phyloP scores from a whole-genome alignment of 352 stramenopile genomes.

The Phytopythium boreale region DNA sequence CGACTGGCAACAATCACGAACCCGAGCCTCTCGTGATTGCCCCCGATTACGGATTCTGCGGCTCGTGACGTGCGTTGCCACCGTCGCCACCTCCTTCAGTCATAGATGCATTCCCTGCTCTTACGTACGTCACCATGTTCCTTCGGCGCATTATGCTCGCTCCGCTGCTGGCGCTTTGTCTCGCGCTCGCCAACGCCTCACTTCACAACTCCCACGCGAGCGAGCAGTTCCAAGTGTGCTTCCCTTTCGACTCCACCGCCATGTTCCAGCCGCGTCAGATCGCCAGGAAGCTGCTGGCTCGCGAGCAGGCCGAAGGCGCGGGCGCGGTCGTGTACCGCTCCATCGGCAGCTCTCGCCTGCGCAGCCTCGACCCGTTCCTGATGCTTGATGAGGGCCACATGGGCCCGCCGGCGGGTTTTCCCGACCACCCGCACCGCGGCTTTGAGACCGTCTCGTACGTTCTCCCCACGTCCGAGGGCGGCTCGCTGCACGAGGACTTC shows the following conservation, averaged over 20 bases:
- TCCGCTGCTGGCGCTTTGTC: no score
- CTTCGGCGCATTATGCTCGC: no score
- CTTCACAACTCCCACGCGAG: no score
- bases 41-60: no score
- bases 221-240: no score
- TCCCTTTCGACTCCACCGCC: not conserved
- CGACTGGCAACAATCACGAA: no score
- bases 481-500: constrained; percentile 85
- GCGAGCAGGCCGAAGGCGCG: constrained; percentile 34
- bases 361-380: constrained; percentile 45
- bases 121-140: no score
- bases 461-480: constrained; percentile 58
- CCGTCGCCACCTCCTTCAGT: no score
- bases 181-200: no score
- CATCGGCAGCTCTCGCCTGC: constrained; percentile 23
- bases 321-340: constrained; percentile 31
- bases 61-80: no score
- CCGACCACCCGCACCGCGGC: constrained; percentile 86
- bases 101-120: no score
- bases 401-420: constrained; percentile 69
- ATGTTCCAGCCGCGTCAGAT: constrained; percentile 28
- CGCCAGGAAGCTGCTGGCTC: constrained; percentile 23
- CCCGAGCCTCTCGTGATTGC: no score
- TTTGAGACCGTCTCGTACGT: constrained; percentile 92
- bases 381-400: constrained; percentile 45